phyloP scores from a whole-genome alignment of 192 early-diverging fungal species.

The Rhizoclosmatium globosum region DNA sequence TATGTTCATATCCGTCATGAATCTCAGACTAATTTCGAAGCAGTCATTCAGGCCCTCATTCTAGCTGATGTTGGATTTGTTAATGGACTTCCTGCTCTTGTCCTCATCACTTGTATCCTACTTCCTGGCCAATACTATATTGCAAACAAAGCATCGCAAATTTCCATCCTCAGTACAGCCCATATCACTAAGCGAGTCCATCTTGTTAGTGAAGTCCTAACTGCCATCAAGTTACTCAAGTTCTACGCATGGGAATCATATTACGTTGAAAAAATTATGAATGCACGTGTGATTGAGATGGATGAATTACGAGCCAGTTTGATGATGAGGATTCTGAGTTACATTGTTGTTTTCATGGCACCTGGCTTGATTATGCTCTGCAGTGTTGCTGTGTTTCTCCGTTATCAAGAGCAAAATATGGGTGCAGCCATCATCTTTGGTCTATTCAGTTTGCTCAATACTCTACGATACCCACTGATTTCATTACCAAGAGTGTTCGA shows the following conservation, averaged over 20 bases:
- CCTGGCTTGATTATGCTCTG: constrained; percentile 61
- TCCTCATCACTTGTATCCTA: constrained; percentile 52
- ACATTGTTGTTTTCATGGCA: constrained; percentile 70
- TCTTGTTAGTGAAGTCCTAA: constrained; percentile 76
- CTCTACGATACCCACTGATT: constrained; percentile 73
- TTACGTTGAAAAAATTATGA: constrained; percentile 62
- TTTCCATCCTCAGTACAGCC: constrained; percentile 59
- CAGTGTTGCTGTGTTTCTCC: constrained; percentile 42
- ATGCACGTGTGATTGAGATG: constrained; percentile 63
- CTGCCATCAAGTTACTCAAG: constrained; percentile 81
- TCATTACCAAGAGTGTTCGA: constrained; percentile 70
- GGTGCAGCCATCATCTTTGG: constrained; percentile 63
- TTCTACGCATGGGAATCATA: constrained; percentile 80
- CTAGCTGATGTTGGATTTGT: constrained; percentile 59
- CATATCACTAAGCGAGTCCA: constrained; percentile 76
- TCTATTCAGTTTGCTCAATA: constrained; percentile 74
- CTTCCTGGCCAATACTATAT: constrained; percentile 72
- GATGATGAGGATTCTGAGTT: constrained; percentile 63
- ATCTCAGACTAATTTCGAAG: neutral
- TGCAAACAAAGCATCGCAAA: constrained; percentile 56
- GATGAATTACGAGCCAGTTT: constrained; percentile 55
- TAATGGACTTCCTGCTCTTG: constrained; percentile 53
- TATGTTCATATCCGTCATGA: neutral
- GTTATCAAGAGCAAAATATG: constrained; percentile 8
- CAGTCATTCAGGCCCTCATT: constrained; percentile 61